Percentiles rank a stretch among this genome's conserved stretches.
phyloP scores from a whole-genome alignment of 345 rosid species.

The Citrus hindsii region DNA sequence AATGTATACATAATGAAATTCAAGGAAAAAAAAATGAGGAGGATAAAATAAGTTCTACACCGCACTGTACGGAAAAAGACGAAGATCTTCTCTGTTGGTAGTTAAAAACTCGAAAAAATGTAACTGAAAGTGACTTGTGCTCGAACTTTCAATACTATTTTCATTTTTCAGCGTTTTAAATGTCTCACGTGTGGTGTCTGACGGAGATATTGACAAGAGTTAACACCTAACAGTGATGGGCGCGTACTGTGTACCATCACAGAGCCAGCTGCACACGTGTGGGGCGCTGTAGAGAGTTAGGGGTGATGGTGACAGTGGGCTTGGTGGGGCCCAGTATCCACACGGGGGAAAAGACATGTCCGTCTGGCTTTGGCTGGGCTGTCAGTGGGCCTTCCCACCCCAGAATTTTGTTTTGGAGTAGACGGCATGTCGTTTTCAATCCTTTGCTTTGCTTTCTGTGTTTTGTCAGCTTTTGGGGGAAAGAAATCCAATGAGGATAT shows the following conservation, averaged over 20 bases:
- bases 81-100: background rate
- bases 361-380: slow-evolving; percentile 16
- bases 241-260: background rate
- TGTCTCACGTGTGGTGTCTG: background rate
- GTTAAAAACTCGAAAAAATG: background rate
- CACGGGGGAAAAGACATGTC: slow-evolving; percentile 22
- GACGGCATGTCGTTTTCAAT: slow-evolving; percentile 26
- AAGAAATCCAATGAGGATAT: slow-evolving; percentile 3
- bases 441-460: slow-evolving; percentile 20
- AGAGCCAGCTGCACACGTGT: slow-evolving; percentile 27
- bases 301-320: slow-evolving; percentile 22
- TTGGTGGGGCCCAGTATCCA: slow-evolving; percentile 19
- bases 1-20: background rate
- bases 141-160: background rate
- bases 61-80: background rate
- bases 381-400: slow-evolving; percentile 21
- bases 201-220: background rate
- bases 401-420: slow-evolving; percentile 8
- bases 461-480: slow-evolving; percentile 24
- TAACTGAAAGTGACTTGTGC: background rate
- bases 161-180: background rate
- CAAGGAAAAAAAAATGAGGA: background rate
- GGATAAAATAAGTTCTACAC: too few relatives aligned
- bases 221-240: background rate
- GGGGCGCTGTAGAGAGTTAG: background rate